These are phyloP conservation scores for Verticillium isaacii DNA, from an alignment of 2,329 filamentous ascomycete species.

Conservation along the genomic window DNA sequence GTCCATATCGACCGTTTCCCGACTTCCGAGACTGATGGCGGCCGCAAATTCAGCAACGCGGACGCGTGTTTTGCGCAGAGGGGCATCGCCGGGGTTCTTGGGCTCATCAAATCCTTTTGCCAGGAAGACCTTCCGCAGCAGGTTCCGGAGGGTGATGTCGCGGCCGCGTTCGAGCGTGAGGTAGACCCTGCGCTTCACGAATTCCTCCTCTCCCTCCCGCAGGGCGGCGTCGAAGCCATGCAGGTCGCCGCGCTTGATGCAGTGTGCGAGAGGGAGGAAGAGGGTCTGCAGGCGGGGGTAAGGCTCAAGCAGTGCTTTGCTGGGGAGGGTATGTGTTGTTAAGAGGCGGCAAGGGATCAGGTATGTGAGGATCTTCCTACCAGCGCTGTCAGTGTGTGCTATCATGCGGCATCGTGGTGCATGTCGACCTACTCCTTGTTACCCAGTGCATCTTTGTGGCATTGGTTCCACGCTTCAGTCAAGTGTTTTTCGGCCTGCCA, in stretches of 20 bases:
- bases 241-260: slow-evolving; percentile 80
- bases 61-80: slow-evolving; percentile 69
- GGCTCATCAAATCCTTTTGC: slow-evolving; percentile 74
- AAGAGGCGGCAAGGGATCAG: slow-evolving; percentile 90
- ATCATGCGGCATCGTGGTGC: neutral
- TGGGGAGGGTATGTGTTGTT: slow-evolving; percentile 81
- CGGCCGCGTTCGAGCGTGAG: slow-evolving; percentile 88
- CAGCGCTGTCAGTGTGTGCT: neutral
- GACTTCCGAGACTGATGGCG: slow-evolving; percentile 70
- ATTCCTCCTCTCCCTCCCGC: slow-evolving; percentile 79
- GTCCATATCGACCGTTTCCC: slow-evolving; percentile 70
- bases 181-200: slow-evolving; percentile 90
- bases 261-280: slow-evolving; percentile 71
- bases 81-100: slow-evolving; percentile 61
- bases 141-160: slow-evolving; percentile 86
- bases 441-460: slow-evolving; percentile 63
- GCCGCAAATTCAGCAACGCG: slow-evolving; percentile 80
- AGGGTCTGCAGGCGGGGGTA: slow-evolving; percentile 73
- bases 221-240: slow-evolving; percentile 80
- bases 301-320: slow-evolving; percentile 61
- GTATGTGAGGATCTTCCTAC: slow-evolving; percentile 84
- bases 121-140: slow-evolving; percentile 87
- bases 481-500: slow-evolving; percentile 72
- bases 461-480: slow-evolving; percentile 75
- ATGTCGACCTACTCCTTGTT: slow-evolving; percentile 70